phyloP scores from a whole-genome alignment of 176 grass and related monocot genomes.

The Dendrocalamus sinicus region DNA sequence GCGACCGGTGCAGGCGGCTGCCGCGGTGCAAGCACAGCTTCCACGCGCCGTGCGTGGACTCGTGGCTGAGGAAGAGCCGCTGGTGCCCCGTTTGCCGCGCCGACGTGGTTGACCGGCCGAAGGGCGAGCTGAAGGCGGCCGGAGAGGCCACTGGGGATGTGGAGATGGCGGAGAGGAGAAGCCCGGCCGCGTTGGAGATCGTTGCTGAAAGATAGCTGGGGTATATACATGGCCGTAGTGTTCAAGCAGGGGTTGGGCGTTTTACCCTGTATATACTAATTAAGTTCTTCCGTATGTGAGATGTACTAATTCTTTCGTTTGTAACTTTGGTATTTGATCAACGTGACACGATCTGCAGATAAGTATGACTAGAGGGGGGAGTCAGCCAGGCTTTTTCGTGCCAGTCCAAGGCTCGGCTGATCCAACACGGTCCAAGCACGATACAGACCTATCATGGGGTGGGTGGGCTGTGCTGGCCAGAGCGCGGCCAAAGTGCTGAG shows the following conservation, averaged over 20 bases:
- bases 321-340: no score
- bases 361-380: no score
- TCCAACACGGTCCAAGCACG: no score
- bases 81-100: slow-evolving; percentile 67
- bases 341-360: no score
- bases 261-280: neutral
- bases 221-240: neutral
- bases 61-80: slow-evolving; percentile 62
- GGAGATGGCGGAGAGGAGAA: slow-evolving; percentile 27
- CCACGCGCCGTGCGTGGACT: slow-evolving; percentile 68
- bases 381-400: no score
- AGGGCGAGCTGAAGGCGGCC: neutral
- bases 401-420: no score
- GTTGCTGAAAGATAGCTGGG: slow-evolving; percentile 2
- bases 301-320: neutral
- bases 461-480: no score
- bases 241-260: neutral
- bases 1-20: slow-evolving; percentile 60
- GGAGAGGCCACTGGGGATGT: neutral
- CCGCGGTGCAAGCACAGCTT: slow-evolving; percentile 72
- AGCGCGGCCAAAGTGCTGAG: no score
- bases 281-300: neutral
- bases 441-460: no score
- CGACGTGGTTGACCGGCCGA: slow-evolving; percentile 16
- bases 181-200: neutral